phyloP scores from a whole-genome alignment of 306 rosid genomes.

The Pterocarpus macrocarpus region DNA sequence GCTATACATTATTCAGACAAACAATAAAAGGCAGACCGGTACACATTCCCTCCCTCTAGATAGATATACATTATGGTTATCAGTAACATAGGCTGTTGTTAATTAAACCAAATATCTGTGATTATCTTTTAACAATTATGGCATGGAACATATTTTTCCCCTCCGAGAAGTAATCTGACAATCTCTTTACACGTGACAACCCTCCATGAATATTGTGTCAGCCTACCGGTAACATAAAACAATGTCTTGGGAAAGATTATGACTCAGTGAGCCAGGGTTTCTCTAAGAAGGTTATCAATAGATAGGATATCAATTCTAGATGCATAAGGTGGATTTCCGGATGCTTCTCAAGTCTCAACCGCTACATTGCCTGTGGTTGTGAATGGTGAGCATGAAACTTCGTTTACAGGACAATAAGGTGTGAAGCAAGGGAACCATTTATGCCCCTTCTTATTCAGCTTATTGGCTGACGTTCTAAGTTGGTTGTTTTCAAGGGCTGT shows the following conservation, averaged over 20 bases:
- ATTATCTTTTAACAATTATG: slow-evolving; percentile 15
- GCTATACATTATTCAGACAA: neutral
- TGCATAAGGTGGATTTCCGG: neutral
- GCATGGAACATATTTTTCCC: neutral
- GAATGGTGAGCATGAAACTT: neutral
- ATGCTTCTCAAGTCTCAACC: neutral
- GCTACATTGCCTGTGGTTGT: neutral
- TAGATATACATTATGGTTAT: neutral
- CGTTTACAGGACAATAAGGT: neutral
- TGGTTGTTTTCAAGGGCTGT: neutral
- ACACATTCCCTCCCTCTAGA: neutral
- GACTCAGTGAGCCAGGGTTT: neutral
- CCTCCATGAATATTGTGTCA: neutral
- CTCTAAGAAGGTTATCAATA: neutral
- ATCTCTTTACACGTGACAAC: neutral
- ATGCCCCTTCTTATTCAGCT: neutral
- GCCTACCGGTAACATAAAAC: slow-evolving; percentile 23
- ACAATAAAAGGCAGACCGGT: neutral
- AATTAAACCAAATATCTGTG: slow-evolving; percentile 2
- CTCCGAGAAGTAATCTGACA: neutral
- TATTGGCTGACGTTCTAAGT: neutral
- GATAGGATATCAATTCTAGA: neutral
- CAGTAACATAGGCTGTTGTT: neutral
- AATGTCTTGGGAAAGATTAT: slow-evolving; percentile 5
- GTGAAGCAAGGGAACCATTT: neutral